phyloP scores from a whole-genome alignment of 2,329 filamentous ascomycete species.

The Aurifilum marmelostoma region DNA sequence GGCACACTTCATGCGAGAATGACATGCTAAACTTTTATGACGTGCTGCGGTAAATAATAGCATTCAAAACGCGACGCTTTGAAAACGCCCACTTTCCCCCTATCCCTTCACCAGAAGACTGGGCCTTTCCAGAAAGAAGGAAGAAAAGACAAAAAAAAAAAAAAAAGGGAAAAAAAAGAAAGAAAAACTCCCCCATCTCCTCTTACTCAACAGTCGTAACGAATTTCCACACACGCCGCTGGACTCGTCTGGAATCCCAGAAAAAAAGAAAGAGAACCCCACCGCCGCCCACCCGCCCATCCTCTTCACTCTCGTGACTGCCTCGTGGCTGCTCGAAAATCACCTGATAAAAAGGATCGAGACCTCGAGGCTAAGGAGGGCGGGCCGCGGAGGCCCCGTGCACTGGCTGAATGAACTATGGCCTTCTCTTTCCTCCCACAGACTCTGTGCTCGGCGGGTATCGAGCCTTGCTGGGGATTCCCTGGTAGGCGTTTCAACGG shows the following conservation, averaged over 20 bases:
- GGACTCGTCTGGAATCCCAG: not conserved
- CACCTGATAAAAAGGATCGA: slow-evolving; percentile 4
- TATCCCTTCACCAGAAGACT: too few relatives aligned
- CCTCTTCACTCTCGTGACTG: not conserved
- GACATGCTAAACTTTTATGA: too few relatives aligned
- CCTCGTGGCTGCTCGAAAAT: not conserved
- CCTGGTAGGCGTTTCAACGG: not conserved
- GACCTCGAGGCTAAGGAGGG: not conserved
- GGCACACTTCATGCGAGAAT: not conserved
- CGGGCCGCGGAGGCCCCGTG: slow-evolving; percentile 3
- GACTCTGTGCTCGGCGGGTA: not conserved
- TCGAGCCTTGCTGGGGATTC: not conserved
- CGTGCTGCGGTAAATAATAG: not conserved
- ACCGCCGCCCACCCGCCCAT: not conserved
- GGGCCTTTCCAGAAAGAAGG: too few relatives aligned
- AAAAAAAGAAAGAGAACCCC: too few relatives aligned
- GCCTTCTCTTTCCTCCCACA: not conserved
- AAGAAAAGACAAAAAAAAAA: not conserved
- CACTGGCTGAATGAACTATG: not conserved
- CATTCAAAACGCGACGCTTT: not conserved
- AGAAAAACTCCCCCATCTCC: not conserved
- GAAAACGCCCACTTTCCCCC: not conserved
- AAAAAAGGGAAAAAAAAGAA: too few relatives aligned
- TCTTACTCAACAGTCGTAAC: not conserved
- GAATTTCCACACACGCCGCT: not conserved